Evolutionary conservation across 495 filamentous ascomycete genomes (phyloP), one percentile per base, ranked within the genome.

Genomic region (Penicillium malachiteum): DNA sequence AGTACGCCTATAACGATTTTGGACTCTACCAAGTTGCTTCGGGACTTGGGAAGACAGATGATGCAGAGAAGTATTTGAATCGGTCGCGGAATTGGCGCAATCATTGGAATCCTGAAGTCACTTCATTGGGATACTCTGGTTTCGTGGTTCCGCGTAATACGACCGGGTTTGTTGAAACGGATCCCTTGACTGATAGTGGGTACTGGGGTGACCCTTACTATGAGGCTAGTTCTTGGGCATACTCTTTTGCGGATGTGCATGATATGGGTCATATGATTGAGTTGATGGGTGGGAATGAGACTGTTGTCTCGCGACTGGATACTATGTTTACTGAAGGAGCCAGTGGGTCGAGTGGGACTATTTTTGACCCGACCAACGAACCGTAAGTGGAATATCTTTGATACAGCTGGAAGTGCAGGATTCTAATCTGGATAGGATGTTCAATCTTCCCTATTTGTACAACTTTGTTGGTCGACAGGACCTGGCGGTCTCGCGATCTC

Each of bases 1-100:
- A 90, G 65, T 91, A 90, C 54, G 69, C 84, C 5, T 68, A 70
- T 47, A 89, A 91, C 60, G 88, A 91, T 62, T 90, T 90, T 56
- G 77, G 72, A 0, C 68, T 91, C 16, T 70, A 74, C 35, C 71
- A 77, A 48, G 71, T 78, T 18, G 75, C 74, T 7, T 73, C 67
- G 13, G 86, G 87, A 0, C 64, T 88, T 2, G 78, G 73, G 6
- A 79, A 80, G 34, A 43, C 50, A 0, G 69, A 70, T 0, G 86
- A 89, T 50, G 73, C 78, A 6, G 31, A 69, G 6, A 87, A 81
- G 54, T 91, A 91, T 56, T 70, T 88, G 21, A 70, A 78, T 44
- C 80, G 88, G 2, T 86, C 84, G 0, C 76, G 79, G 7, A 85
- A 88, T 54, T 91, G 88, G 88, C 76, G 82, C 8, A 88, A 89